These are phyloP conservation scores for Colletotrichum australisinense DNA, from an alignment of 2,329 filamentous ascomycete genomes.

Conservation along the genomic window DNA sequence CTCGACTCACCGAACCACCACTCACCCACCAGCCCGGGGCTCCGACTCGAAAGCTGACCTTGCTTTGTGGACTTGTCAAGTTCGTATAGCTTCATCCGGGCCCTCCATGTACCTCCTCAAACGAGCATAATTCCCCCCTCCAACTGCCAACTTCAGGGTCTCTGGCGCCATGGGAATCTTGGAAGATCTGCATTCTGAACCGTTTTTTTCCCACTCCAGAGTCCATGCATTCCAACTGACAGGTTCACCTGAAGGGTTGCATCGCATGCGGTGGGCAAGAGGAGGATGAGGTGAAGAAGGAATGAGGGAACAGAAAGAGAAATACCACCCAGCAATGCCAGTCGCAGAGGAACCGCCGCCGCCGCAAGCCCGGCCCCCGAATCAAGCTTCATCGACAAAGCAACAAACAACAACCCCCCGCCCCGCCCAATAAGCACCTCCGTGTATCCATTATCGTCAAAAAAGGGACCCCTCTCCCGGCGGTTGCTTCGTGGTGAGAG, in stretches of 20 bases:
- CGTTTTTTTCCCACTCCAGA: not conserved
- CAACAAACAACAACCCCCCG: constrained; percentile 5
- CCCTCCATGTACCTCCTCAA: not conserved
- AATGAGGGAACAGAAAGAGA: not conserved
- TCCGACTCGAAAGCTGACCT: not conserved
- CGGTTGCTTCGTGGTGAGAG: not conserved
- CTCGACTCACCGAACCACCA: constrained; percentile 2
- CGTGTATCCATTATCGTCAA: constrained; percentile 17
- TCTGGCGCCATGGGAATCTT: constrained; percentile 25
- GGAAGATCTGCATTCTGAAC: constrained; percentile 33
- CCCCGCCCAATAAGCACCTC: constrained; percentile 25
- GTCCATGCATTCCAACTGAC: constrained; percentile 21
- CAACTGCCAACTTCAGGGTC: constrained; percentile 33
- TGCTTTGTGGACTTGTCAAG: not conserved
- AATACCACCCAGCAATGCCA: constrained; percentile 1
- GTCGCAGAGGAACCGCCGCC: no score
- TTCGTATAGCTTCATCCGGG: constrained; percentile 23
- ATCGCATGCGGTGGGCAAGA: constrained; percentile 11
- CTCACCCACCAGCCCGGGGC: not conserved
- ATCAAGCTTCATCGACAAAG: constrained; percentile 19
- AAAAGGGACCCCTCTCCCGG: not conserved
- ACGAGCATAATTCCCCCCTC: not conserved
- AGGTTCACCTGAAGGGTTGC: constrained; percentile 35
- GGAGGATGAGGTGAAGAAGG: not conserved
- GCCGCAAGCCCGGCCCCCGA: not conserved